phyloP scores from a whole-genome alignment of 306 rosid genomes.

The Mimosa bimucronata region DNA sequence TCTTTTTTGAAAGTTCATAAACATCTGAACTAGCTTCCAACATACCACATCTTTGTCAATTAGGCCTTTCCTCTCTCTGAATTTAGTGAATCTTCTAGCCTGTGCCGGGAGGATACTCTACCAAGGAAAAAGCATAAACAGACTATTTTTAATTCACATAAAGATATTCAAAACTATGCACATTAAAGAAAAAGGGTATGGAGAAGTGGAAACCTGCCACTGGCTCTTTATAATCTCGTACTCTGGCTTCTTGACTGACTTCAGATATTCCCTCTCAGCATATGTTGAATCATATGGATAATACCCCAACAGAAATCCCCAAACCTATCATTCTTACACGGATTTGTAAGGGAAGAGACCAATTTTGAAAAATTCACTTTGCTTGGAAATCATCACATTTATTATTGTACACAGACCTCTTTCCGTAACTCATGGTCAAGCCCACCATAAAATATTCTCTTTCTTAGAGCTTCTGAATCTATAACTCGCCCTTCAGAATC shows the following conservation, averaged over 20 bases:
- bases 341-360: constrained; percentile 37
- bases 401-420: constrained; percentile 61
- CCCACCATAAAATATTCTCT: constrained; percentile 96
- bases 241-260: constrained; percentile 74
- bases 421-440: constrained; percentile 78
- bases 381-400: constrained; percentile 23
- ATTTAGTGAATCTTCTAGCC: constrained; percentile 93
- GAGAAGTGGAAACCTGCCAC: constrained; percentile 85
- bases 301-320: constrained; percentile 93
- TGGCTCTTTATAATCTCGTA: constrained; percentile 82
- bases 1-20: constrained; percentile 28
- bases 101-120: constrained; percentile 85
- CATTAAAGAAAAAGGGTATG: background rate
- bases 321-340: constrained; percentile 58
- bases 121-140: constrained; percentile 35
- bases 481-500: constrained; percentile 88
- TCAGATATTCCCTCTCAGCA: constrained; percentile 88
- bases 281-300: constrained; percentile 82
- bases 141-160: constrained; percentile 2
- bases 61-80: constrained; percentile 96
- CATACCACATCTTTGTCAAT: constrained; percentile 98
- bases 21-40: constrained; percentile 30
- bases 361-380: constrained; percentile 31
- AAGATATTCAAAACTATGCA: constrained; percentile 22
- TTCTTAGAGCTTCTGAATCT: constrained; percentile 77